Evolutionary conservation across 305 asterid genomes (phyloP), one percentile per base, ranked within the genome.

Genomic region (Solanum hybrid): DNA sequence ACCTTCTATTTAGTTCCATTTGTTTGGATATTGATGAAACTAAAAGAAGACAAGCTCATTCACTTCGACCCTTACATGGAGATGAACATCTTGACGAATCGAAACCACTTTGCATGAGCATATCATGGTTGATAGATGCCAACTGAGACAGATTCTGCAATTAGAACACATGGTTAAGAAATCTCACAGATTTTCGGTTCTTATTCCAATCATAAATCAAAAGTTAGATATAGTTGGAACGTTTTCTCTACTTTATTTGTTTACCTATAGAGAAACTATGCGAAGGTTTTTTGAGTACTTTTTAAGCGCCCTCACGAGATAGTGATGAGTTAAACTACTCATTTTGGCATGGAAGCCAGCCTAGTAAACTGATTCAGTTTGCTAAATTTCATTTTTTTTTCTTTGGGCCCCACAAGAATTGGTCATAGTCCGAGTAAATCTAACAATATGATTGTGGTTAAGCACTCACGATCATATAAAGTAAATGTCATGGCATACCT

Each of bases 81-180:
- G 98, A 95, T 8, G 96, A 92, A 42, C 94, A 86, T 90, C 94
- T 95, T 7, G 97, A 92, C 34, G 95, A 79, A 81, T 94, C 95
- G 88, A 93, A 94, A 88, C 94, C 98, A 89, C 94, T 96, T 89
- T 95, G 98, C 88, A 95, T 89, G 78, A 96, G 95, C 93, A 96
- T 97, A 66, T 95, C 99, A 88, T 94, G 98, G 89, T 97, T 97
- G 89, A 97, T 95, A 35, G 98, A 94, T 5, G 99, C 99, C 81
- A 97, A 92, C 93, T 96, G 99, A 7, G 99, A 97, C 92, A 95
- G 89, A 91, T 96, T 97, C 99, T 97, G 99, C 91, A 86, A 75
- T 46, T 31, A 34, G 46, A 71, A 38, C 20, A 77, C 86, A 32
- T 7, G 88, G 77, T 56, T 85, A 56, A 85, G n/a, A 31, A 10